Percentiles rank a stretch among this genome's conserved stretches.
phyloP scores from a whole-genome alignment of 164 flowering plant genomes.

The Platanus orientalis region DNA sequence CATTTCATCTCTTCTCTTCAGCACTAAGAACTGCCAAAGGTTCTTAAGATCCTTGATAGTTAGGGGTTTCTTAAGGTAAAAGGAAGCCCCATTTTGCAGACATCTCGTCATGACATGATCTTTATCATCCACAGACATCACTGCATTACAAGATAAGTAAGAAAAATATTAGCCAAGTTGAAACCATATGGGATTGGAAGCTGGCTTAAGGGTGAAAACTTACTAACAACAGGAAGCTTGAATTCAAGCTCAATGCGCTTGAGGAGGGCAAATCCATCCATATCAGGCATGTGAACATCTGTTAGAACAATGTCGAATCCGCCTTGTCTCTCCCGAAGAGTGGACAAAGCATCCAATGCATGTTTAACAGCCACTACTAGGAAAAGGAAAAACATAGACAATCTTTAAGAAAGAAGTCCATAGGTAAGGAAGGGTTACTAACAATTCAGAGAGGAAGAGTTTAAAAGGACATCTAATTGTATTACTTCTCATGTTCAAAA shows the following conservation, averaged over 20 bases:
- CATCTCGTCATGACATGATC: constrained; percentile 5
- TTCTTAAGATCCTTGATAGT: neutral
- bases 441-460: no score
- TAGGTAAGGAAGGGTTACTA: no score
- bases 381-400: no score
- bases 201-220: neutral
- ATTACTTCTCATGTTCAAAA: no score
- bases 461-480: no score
- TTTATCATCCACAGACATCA: constrained; percentile 16
- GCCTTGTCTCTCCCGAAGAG: constrained; percentile 10
- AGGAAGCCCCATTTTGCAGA: constrained; percentile 14
- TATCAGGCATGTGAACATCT: constrained; percentile 16
- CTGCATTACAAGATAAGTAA: constrained; percentile 11
- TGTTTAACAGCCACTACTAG: constrained; percentile 2
- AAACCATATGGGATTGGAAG: no score
- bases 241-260: constrained; percentile 1
- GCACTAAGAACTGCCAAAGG: constrained; percentile 18
- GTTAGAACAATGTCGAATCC: constrained; percentile 18
- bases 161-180: no score
- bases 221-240: constrained; percentile 12
- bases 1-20: neutral
- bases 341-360: constrained; percentile 5
- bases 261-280: constrained; percentile 17
- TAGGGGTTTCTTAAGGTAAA: constrained; percentile 16
- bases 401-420: no score